phyloP scores from a whole-genome alignment of 192 early-diverging fungal genomes.

The Polychytrium aggregatum region DNA sequence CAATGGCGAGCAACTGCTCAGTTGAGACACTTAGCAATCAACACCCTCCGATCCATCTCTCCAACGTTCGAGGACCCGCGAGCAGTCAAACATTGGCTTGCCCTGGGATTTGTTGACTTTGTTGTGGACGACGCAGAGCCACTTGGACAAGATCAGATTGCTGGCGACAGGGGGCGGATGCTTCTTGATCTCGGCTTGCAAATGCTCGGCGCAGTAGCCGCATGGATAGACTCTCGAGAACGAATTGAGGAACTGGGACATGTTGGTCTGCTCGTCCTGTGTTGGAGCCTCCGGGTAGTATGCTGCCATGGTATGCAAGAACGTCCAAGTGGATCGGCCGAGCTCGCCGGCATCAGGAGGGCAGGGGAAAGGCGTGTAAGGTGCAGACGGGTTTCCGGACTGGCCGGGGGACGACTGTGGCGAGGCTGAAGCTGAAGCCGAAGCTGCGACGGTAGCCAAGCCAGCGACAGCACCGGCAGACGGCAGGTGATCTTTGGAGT shows the following conservation, averaged over 20 bases:
- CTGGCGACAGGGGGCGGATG: conserved; percentile 68
- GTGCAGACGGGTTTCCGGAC: neutral
- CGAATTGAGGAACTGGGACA: conserved; percentile 58
- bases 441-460: too few relatives aligned
- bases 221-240: conserved; percentile 92
- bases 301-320: conserved; percentile 93
- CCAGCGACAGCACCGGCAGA: too few relatives aligned
- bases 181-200: conserved; percentile 62
- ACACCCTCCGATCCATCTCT: conserved; percentile 24
- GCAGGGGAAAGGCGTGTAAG: conserved; percentile 31
- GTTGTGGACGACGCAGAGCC: conserved; percentile 94
- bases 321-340: conserved; percentile 91
- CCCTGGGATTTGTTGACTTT: conserved; percentile 83
- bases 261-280: conserved; percentile 54
- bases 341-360: conserved; percentile 74
- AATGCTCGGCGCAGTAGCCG: conserved; percentile 72
- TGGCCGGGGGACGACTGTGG: neutral
- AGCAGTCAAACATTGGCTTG: conserved; percentile 87
- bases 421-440: conserved; percentile 1
- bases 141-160: conserved; percentile 57
- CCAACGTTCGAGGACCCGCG: conserved; percentile 91
- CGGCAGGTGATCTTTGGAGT: too few relatives aligned
- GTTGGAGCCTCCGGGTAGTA: conserved; percentile 85
- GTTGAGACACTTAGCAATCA: too few relatives aligned
- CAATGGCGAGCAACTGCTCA: too few relatives aligned